These are phyloP conservation scores for Trypanosoma scelopori DNA, from an alignment of 208 protist species.

Conservation along the genomic window DNA sequence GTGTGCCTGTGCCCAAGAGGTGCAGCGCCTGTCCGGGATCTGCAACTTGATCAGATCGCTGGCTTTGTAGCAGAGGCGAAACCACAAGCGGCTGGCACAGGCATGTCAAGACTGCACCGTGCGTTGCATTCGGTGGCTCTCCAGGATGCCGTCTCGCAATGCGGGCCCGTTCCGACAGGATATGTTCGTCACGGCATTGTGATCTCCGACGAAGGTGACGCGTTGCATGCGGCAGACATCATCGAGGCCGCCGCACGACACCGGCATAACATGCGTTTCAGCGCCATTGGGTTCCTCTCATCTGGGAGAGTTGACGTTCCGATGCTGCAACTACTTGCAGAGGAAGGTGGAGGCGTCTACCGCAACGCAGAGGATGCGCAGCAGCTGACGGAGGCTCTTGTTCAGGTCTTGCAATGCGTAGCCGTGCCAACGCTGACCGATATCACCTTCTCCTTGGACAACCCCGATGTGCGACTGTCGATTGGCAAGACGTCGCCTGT, in stretches of 20 bases:
- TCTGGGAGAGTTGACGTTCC: conserved; percentile 28
- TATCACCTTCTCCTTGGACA: conserved; percentile 33
- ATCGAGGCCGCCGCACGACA: conserved; percentile 29
- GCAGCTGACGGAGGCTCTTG: conserved; percentile 34
- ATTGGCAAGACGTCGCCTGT: conserved; percentile 22
- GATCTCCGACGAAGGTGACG: conserved; percentile 48
- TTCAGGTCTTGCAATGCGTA: conserved; percentile 29
- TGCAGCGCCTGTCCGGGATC: conserved; percentile 11
- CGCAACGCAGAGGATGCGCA: conserved; percentile 11
- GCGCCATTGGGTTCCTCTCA: conserved; percentile 46
- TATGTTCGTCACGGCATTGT: conserved; percentile 74
- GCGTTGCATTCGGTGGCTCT: conserved; percentile 36
- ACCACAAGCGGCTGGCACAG: conserved; percentile 28
- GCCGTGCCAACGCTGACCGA: conserved; percentile 62
- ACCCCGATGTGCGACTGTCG: conserved; percentile 24
- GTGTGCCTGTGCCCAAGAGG: conserved; percentile 19
- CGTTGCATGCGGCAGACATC: conserved; percentile 31
- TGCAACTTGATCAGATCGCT: conserved; percentile 16
- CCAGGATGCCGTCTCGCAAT: conserved; percentile 14
- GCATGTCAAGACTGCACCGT: conserved; percentile 33
- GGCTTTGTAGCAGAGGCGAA: conserved; percentile 8
- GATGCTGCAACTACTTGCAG: conserved; percentile 49
- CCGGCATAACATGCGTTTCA: conserved; percentile 41
- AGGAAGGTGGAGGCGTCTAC: conserved; percentile 45
- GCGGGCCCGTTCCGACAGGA: conserved; percentile 39